Evolutionary conservation across 257 asterid genomes (phyloP), one percentile per base, ranked within the genome.

Genomic region (Paulownia fortunei): DNA sequence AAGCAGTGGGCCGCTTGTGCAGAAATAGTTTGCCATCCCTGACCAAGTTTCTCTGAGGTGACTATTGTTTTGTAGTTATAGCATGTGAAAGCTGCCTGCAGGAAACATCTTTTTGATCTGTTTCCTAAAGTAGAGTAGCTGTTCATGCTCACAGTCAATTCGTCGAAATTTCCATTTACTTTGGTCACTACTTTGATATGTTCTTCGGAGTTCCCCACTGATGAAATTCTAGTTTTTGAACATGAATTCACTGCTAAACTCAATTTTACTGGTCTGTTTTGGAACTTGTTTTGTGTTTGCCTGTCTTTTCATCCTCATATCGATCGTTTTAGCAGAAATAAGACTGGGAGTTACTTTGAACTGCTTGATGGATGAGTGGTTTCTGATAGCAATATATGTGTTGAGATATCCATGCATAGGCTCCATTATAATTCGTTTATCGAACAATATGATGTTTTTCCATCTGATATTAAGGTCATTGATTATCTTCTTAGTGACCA

Each of bases 1-100:
- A 73, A 78, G 80, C 7, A 81, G 73, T 27, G 91, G 87, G 78
- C 41, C 86, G 21, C 79, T 76, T 47, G 74, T 76, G 55, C 88
- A 85, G 82, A 85, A 82, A 76, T 85, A 82, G 83, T 71, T 72
- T 44, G 71, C 76, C 79, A 63, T 27, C 47, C 26, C 46, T 23
- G 52, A 15, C 15, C n/a, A n/a, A 24, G 11, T 32, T 21, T 23
- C 62, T 55, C 62, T 8, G 62, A 21, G 32, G n/a, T 51, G 8
- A 18, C 12, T 3, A 9, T 3, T 12, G 47, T 63, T 77, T 73
- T 49, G 76, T 47, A 37, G 39, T 51, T 72, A 24, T 49, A 37
- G 21, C 78, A 39, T 69, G 65, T 60, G 41, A 59, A 79, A 71
- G 60, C 69, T 67, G 80, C 52, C 6, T 26, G 76, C 51, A 77